Evolutionary conservation across 2,329 filamentous ascomycete genomes (phyloP).

Genomic region (Aspergillus cejpii): DNA sequence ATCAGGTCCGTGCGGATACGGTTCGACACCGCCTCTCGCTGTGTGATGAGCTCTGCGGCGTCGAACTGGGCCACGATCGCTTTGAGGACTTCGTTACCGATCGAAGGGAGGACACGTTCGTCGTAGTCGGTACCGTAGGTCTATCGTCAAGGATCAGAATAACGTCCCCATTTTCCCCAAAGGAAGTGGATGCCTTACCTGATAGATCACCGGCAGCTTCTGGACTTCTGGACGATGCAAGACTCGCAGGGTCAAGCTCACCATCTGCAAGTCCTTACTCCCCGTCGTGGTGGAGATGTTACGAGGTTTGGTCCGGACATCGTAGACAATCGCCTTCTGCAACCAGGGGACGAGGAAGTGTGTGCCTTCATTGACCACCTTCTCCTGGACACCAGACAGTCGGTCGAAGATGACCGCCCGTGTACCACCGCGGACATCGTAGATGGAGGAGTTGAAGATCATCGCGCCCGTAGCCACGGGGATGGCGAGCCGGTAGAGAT

Average conservation of each 20-base stretch:
- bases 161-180: too few relatives aligned
- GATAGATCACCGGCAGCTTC: constrained; percentile 93
- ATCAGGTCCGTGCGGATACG: constrained; percentile 89
- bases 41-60: constrained; percentile 95
- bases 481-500: constrained; percentile 50
- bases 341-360: constrained; percentile 96
- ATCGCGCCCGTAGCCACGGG: constrained; percentile 64
- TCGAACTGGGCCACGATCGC: constrained; percentile 98
- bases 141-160: constrained; percentile 42
- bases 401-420: constrained; percentile 98
- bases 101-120: constrained; percentile 94
- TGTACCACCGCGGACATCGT: constrained; percentile 93
- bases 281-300: constrained; percentile 97
- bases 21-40: constrained; percentile 93
- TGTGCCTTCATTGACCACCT: constrained; percentile 89
- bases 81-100: constrained; percentile 99
- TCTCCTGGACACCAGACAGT: constrained; percentile 82
- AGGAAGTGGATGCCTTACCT: constrained; percentile 55
- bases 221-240: constrained; percentile 90
- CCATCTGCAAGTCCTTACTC: constrained; percentile 99
- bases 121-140: constrained; percentile 98
- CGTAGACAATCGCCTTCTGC: constrained; percentile 88
- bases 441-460: constrained; percentile 71
- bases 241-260: constrained; percentile 93
- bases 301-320: constrained; percentile 93